Conservation (phyloP, 371 early-diverging fungal genomes). For the Mucor velutinosus region DNA sequence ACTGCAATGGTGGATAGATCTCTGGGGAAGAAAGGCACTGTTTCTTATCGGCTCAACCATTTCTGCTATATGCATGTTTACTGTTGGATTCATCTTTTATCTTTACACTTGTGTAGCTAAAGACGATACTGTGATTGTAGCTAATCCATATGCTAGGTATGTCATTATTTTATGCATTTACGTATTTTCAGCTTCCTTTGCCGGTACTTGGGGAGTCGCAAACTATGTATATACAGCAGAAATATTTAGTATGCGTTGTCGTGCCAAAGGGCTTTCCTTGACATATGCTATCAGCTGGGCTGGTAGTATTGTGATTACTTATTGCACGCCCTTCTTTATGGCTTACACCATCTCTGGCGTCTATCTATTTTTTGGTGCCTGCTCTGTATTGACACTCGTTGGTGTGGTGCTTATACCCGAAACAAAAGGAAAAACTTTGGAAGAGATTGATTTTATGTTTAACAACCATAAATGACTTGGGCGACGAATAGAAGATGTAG, state of each 20-base stretch:
- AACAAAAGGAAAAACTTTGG: constrained; percentile 55
- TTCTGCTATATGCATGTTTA: constrained; percentile 41
- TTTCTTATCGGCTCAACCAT: constrained; percentile 36
- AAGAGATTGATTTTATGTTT: constrained; percentile 50
- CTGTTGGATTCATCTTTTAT: constrained; percentile 41
- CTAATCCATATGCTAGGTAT: constrained; percentile 27
- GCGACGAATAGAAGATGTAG: no score
- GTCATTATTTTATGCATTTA: constrained; percentile 44
- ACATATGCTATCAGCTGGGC: constrained; percentile 69
- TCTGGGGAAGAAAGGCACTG: constrained; percentile 44
- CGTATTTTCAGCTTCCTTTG: constrained; percentile 47
- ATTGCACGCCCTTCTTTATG: constrained; percentile 38
- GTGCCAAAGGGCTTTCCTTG: constrained; percentile 46
- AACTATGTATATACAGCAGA: constrained; percentile 71
- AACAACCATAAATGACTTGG: background rate
- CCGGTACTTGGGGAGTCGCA: constrained; percentile 56
- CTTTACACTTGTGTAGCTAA: constrained; percentile 21
- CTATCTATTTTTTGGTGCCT: constrained; percentile 58
- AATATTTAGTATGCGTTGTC: constrained; percentile 51
- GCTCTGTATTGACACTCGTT: constrained; percentile 34
- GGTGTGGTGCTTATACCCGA: constrained; percentile 55
- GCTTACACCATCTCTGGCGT: constrained; percentile 57
- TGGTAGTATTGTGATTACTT: constrained; percentile 50
- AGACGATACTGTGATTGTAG: constrained; percentile 24
- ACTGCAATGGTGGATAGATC: constrained; percentile 57